These are phyloP conservation scores for Kazachstania taianensis DNA, from an alignment of 805 yeast genomes.

Conservation along the genomic window DNA sequence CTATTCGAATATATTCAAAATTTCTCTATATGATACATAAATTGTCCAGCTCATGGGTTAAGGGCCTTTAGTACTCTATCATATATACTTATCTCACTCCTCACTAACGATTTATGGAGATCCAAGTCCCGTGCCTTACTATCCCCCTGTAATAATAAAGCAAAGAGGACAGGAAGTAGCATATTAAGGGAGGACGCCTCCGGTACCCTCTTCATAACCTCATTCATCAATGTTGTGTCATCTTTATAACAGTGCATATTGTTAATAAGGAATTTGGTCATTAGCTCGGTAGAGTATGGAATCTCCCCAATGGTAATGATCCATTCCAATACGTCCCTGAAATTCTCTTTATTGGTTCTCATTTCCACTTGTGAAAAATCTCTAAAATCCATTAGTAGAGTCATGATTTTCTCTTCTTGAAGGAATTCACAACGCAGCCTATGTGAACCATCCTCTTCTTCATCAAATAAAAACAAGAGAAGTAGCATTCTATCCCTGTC, in stretches of 20 bases:
- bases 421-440: background rate
- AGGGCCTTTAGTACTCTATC: slow-evolving; percentile 6
- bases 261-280: slow-evolving; percentile 13
- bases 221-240: background rate
- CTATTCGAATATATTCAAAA: no score
- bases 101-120: slow-evolving; percentile 18
- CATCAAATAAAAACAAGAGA: slow-evolving; percentile 5
- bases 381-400: slow-evolving; percentile 15
- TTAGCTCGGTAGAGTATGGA: slow-evolving; percentile 8
- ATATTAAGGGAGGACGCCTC: slow-evolving; percentile 8
- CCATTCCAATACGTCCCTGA: slow-evolving; percentile 13
- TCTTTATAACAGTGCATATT: slow-evolving; percentile 6
- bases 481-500: slow-evolving; percentile 13
- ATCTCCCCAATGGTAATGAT: slow-evolving; percentile 9
- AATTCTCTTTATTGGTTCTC: slow-evolving; percentile 7
- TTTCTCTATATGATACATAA: no score
- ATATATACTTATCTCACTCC: slow-evolving; percentile 10
- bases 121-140: slow-evolving; percentile 6
- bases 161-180: slow-evolving; percentile 11
- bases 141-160: slow-evolving; percentile 9
- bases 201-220: slow-evolving; percentile 15
- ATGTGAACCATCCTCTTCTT: background rate
- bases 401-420: no score
- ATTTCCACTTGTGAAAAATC: slow-evolving; percentile 21
- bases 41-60: no score